Evolutionary conservation across 2,329 filamentous ascomycete genomes (phyloP).

Genomic region (Penicillium glabrum): DNA sequence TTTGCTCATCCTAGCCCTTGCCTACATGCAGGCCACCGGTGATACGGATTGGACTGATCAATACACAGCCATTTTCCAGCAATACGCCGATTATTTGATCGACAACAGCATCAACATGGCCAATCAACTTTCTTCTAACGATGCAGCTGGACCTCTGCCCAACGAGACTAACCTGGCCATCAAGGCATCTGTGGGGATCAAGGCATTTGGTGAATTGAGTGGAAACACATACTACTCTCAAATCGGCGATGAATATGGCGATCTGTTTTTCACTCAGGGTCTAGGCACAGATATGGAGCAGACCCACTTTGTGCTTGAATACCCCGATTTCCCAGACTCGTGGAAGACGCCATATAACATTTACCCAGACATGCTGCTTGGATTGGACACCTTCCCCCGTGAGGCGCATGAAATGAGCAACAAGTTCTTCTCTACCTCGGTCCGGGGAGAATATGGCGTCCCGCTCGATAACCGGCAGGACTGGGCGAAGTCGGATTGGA

Average conservation of each 20-base stretch:
- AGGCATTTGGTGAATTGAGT: conserved; percentile 44
- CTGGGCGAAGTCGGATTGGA: conserved; percentile 48
- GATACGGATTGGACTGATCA: conserved; percentile 37
- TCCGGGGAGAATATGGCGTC: conserved; percentile 39
- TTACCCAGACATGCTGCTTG: conserved; percentile 42
- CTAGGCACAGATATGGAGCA: conserved; percentile 36
- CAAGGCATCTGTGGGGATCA: conserved; percentile 49
- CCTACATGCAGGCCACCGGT: conserved; percentile 40
- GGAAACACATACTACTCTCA: conserved; percentile 37
- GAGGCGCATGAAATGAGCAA: conserved; percentile 38
- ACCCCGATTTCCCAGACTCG: conserved; percentile 31
- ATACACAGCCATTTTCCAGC: conserved; percentile 35
- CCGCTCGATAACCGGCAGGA: conserved; percentile 40
- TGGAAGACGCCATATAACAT: conserved; percentile 46
- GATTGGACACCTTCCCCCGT: conserved; percentile 38
- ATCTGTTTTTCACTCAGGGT: conserved; percentile 34
- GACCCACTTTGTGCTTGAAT: conserved; percentile 44
- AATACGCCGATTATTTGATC: conserved; percentile 45
- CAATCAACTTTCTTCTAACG: conserved; percentile 45
- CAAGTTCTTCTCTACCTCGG: conserved; percentile 34
- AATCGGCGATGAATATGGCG: conserved; percentile 36
- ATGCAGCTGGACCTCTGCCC: conserved; percentile 40
- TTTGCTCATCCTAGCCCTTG: conserved; percentile 39
- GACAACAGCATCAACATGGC: conserved; percentile 40
- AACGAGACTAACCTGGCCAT: conserved; percentile 51